Conservation (phyloP, 345 rosid species). For the Schrenkiella parvula region DNA sequence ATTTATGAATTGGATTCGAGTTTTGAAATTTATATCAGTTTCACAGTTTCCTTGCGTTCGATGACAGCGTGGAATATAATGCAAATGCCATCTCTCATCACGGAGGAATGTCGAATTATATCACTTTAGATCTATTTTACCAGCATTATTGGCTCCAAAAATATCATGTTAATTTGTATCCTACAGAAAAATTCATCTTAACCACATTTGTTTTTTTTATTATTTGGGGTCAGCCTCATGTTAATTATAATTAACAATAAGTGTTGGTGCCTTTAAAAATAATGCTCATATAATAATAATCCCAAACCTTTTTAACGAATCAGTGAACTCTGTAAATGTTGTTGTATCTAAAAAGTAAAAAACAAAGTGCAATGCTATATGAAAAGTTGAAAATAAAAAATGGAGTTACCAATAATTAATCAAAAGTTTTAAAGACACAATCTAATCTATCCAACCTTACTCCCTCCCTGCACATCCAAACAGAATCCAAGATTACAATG, state of each 20-base stretch:
- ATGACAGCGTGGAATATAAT: constrained; percentile 16
- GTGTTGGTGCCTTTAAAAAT: neutral
- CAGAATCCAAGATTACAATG: constrained; percentile 37
- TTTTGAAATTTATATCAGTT: neutral
- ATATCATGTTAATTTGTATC: neutral
- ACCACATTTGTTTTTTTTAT: neutral
- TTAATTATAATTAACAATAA: neutral
- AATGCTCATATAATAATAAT: neutral
- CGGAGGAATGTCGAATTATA: neutral
- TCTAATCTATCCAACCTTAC: constrained; percentile 19
- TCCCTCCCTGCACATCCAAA: constrained; percentile 32
- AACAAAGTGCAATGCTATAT: neutral
- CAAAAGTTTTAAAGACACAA: neutral
- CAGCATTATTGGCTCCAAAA: neutral
- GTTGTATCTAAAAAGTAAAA: neutral
- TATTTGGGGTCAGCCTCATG: neutral
- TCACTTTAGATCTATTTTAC: neutral
- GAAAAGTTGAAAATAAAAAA: neutral
- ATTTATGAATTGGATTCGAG: constrained; percentile 16
- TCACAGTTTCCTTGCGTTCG: constrained; percentile 1
- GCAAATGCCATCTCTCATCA: neutral
- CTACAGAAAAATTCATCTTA: neutral
- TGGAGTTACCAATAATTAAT: constrained; percentile 4
- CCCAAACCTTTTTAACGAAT: neutral
- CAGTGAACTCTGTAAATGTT: neutral